Evolutionary conservation across 78 protist genomes (phyloP).

Genomic region (Pigoraptor vietnamica): DNA sequence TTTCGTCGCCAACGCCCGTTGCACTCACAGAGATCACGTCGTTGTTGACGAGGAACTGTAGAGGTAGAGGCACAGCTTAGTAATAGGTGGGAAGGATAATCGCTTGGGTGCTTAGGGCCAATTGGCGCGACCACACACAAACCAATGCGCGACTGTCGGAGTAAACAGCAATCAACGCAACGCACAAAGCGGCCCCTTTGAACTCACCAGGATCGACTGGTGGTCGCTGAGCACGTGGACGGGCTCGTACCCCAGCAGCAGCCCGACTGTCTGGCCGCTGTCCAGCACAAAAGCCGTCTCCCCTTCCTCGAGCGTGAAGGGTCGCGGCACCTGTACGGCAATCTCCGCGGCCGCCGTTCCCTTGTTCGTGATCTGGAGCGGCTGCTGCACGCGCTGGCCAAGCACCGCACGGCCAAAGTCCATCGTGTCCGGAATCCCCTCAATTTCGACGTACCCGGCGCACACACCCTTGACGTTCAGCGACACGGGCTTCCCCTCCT

Average conservation of each 20-base stretch:
- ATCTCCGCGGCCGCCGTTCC: not conserved
- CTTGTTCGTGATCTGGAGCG: not conserved
- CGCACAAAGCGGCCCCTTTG: no score
- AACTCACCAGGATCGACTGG: not conserved
- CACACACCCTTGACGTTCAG: not conserved
- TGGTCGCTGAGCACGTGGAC: not conserved
- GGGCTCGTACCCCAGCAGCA: not conserved
- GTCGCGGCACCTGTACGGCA: not conserved
- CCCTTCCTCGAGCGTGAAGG: not conserved
- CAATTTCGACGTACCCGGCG: not conserved
- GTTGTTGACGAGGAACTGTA: not conserved
- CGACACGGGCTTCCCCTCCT: not conserved
- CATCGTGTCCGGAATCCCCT: not conserved
- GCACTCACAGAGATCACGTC: not conserved
- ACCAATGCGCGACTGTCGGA: not conserved
- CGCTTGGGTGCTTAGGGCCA: no score
- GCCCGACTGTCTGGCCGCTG: not conserved
- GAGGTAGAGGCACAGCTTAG: not conserved
- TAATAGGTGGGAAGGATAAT: no score
- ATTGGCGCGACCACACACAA: not conserved
- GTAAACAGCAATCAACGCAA: no score
- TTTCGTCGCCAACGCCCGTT: not conserved
- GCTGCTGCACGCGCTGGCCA: not conserved
- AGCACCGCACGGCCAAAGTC: not conserved
- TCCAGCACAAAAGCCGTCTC: not conserved